phyloP scores from a whole-genome alignment of 1,139 yeast genomes.

The Kurtzmaniella natalensis region DNA sequence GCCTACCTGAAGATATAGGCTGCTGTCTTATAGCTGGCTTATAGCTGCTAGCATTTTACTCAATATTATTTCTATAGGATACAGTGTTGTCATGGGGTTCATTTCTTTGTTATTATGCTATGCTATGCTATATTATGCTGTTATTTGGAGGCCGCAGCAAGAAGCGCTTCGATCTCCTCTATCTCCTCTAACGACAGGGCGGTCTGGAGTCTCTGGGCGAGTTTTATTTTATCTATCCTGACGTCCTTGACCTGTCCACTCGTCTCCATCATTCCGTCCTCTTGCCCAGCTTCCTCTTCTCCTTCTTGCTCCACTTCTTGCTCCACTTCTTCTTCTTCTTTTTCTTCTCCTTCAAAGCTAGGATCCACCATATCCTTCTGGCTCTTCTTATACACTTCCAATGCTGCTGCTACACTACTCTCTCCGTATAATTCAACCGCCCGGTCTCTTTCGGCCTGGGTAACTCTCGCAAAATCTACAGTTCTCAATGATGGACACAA shows the following conservation, averaged over 20 bases:
- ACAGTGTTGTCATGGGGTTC: too few relatives aligned
- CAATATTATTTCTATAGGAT: too few relatives aligned
- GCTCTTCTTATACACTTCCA: conserved; percentile 1
- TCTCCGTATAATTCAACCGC: conserved; percentile 46
- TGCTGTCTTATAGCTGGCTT: too few relatives aligned
- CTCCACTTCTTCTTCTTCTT: not conserved
- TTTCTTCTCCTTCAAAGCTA: not conserved
- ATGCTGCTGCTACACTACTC: too few relatives aligned
- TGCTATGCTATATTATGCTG: not conserved
- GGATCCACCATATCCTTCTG: not conserved
- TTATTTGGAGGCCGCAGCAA: not conserved
- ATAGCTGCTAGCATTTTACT: too few relatives aligned
- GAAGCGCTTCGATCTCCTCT: conserved; percentile 54
- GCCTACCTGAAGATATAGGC: too few relatives aligned
- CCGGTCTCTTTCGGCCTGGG: conserved; percentile 45
- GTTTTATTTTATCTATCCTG: conserved; percentile 8
- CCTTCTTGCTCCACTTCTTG: not conserved
- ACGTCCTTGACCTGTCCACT: not conserved
- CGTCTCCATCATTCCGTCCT: conserved; percentile 1
- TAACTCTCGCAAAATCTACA: conserved; percentile 65
- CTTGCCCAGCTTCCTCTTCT: conserved; percentile 1
- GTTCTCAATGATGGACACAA: conserved; percentile 57
- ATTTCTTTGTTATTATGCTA: too few relatives aligned
- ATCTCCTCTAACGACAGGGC: conserved; percentile 75
- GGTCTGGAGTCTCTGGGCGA: conserved; percentile 39